Percentiles rank a stretch among this genome's conserved stretches.
Evolutionary conservation across 1,139 yeast genomes (phyloP).

Genomic region (Lodderomyces margitis): DNA sequence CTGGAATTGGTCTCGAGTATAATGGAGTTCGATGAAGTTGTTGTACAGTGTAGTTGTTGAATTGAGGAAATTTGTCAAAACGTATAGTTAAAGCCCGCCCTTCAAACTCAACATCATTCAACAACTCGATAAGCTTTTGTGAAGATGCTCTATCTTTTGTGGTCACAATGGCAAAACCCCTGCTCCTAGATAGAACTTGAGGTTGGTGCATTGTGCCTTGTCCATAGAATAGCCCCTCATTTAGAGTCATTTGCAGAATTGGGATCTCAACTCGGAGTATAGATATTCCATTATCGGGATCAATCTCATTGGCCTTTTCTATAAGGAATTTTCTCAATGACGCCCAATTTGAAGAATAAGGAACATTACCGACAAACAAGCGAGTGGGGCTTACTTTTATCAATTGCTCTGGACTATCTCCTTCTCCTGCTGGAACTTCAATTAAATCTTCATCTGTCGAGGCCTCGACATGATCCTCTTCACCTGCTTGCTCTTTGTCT

Average conservation of each 20-base stretch:
- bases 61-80: constrained; percentile 50
- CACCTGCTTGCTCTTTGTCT: constrained; percentile 2
- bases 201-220: constrained; percentile 5
- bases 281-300: constrained; percentile 26
- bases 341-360: constrained; percentile 57
- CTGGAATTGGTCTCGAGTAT: not conserved
- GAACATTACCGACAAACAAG: constrained; percentile 56
- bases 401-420: constrained; percentile 24
- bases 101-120: constrained; percentile 52
- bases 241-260: constrained; percentile 24
- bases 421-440: constrained; percentile 27
- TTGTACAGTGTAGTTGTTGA: constrained; percentile 33
- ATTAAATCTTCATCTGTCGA: constrained; percentile 19
- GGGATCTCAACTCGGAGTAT: constrained; percentile 59
- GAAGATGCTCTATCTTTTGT: constrained; percentile 52
- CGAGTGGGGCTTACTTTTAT: constrained; percentile 39
- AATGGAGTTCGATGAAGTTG: constrained; percentile 15
- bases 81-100: constrained; percentile 63
- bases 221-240: constrained; percentile 6
- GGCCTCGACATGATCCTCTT: constrained; percentile 2
- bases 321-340: constrained; percentile 50
- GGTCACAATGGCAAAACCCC: constrained; percentile 68
- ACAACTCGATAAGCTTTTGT: constrained; percentile 44
- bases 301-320: constrained; percentile 30
- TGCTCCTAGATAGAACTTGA: constrained; percentile 22